phyloP scores from a whole-genome alignment of 257 asterid genomes.

The Penstemon barbatus region DNA sequence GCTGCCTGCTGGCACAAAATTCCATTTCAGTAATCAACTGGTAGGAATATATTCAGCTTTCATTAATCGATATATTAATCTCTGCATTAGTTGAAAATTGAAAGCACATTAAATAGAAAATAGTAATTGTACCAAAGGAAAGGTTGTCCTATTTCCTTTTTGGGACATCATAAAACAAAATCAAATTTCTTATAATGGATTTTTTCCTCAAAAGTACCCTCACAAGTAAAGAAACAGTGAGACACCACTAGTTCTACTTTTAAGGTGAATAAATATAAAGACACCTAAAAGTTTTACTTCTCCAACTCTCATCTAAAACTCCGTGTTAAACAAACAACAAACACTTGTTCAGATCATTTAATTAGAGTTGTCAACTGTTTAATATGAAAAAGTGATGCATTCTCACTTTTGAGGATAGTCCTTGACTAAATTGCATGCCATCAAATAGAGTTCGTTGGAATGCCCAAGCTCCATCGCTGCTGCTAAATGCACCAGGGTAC shows the following conservation, averaged over 20 bases:
- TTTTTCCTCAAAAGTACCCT: too few species aligned
- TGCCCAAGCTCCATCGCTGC: conserved; percentile 99
- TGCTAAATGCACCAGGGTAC: conserved; percentile 92
- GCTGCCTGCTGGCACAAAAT: neutral
- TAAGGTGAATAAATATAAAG: too few species aligned
- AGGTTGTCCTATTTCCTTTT: neutral
- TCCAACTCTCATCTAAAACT: neutral
- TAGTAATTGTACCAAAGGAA: too few species aligned
- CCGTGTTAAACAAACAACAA: neutral
- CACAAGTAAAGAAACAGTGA: too few species aligned
- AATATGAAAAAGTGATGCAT: conserved; percentile 6
- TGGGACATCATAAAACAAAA: too few species aligned
- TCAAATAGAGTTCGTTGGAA: conserved; percentile 92
- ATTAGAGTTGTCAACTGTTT: neutral
- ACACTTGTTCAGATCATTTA: neutral
- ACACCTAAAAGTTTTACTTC: too few species aligned
- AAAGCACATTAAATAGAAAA: neutral
- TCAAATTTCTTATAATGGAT: too few species aligned
- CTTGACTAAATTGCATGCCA: conserved; percentile 98
- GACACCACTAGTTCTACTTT: too few species aligned
- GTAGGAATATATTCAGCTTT: neutral
- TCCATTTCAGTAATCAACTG: conserved; percentile 8
- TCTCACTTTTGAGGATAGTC: conserved; percentile 99
- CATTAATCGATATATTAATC: neutral
- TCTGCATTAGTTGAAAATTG: neutral